These are phyloP conservation scores for Raphanus sativus DNA, from an alignment of 345 rosid species.

Conservation along the genomic window DNA sequence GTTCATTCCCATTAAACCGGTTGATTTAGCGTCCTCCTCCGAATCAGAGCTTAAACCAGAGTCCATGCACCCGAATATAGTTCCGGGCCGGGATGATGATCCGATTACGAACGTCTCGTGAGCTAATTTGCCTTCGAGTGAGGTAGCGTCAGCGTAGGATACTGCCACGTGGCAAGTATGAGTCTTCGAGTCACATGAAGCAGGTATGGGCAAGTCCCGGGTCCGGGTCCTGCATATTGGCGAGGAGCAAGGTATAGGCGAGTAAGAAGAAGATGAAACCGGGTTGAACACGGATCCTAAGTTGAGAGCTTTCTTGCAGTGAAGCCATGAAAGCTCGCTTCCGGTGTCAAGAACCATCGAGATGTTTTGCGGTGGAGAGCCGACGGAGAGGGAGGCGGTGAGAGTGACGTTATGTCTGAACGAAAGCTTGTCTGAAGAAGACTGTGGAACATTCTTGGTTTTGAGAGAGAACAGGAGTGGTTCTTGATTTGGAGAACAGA, in stretches of 20 bases:
- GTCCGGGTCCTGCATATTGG: conserved; percentile 57
- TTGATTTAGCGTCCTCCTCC: conserved; percentile 59
- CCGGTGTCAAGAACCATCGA: conserved; percentile 89
- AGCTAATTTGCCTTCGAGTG: conserved; percentile 70
- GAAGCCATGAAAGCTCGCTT: conserved; percentile 86
- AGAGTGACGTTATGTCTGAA: conserved; percentile 70
- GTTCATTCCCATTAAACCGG: conserved; percentile 87
- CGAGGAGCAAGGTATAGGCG: conserved; percentile 48
- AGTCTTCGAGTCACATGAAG: conserved; percentile 52
- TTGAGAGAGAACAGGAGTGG: conserved; percentile 52
- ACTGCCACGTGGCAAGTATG: conserved; percentile 59
- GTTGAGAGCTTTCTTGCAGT: conserved; percentile 51
- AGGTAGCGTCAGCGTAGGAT: conserved; percentile 72
- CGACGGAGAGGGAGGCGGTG: conserved; percentile 61
- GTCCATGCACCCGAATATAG: conserved; percentile 77
- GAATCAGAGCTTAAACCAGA: conserved; percentile 58
- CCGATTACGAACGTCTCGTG: conserved; percentile 51
- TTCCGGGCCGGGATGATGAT: conserved; percentile 40
- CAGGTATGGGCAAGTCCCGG: conserved; percentile 57
- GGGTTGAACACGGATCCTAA: conserved; percentile 52
- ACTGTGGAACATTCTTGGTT: conserved; percentile 57
- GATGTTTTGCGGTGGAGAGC: conserved; percentile 65
- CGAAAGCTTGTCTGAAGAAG: conserved; percentile 49
- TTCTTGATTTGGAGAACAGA: conserved; percentile 39
- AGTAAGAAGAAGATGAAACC: conserved; percentile 48